phyloP scores from a whole-genome alignment of 345 rosid species.

The Excoecaria agallocha region DNA sequence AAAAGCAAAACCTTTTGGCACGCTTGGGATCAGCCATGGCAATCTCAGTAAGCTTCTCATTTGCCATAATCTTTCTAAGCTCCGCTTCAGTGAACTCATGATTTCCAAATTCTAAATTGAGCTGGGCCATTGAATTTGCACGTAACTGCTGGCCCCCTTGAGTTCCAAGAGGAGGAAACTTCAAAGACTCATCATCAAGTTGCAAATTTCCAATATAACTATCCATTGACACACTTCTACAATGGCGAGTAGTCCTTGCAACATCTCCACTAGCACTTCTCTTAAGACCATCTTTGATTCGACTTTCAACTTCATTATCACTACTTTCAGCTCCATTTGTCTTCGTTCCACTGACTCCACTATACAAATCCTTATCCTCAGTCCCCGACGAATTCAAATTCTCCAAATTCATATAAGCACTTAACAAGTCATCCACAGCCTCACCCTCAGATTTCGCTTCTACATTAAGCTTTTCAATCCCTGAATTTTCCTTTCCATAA shows the following conservation, averaged over 20 bases:
- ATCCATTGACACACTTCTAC: slow-evolving; percentile 88
- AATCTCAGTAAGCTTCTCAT: slow-evolving; percentile 89
- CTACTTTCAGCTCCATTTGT: slow-evolving; percentile 77
- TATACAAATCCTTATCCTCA: slow-evolving; percentile 78
- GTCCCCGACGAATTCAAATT: slow-evolving; percentile 76
- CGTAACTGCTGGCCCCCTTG: slow-evolving; percentile 38
- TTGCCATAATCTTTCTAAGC: slow-evolving; percentile 86
- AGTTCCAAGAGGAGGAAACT: slow-evolving; percentile 67
- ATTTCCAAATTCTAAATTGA: slow-evolving; percentile 79
- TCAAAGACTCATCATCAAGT: slow-evolving; percentile 65
- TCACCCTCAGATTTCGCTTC: slow-evolving; percentile 77
- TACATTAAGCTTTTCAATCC: slow-evolving; percentile 36
- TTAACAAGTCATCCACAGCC: slow-evolving; percentile 76
- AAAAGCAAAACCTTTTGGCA: slow-evolving; percentile 56
- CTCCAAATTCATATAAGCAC: slow-evolving; percentile 89
- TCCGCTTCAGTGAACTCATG: slow-evolving; percentile 80
- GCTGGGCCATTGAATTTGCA: slow-evolving; percentile 44
- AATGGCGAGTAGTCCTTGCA: slow-evolving; percentile 63
- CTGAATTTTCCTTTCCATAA: slow-evolving; percentile 44
- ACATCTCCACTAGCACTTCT: slow-evolving; percentile 78
- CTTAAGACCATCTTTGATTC: slow-evolving; percentile 73
- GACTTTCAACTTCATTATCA: slow-evolving; percentile 88
- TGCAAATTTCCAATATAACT: slow-evolving; percentile 78
- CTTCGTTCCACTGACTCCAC: slow-evolving; percentile 81
- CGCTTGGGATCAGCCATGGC: slow-evolving; percentile 82